Evolutionary conservation across 805 yeast species (phyloP).

Genomic region (Blastobotrys muscicola): DNA sequence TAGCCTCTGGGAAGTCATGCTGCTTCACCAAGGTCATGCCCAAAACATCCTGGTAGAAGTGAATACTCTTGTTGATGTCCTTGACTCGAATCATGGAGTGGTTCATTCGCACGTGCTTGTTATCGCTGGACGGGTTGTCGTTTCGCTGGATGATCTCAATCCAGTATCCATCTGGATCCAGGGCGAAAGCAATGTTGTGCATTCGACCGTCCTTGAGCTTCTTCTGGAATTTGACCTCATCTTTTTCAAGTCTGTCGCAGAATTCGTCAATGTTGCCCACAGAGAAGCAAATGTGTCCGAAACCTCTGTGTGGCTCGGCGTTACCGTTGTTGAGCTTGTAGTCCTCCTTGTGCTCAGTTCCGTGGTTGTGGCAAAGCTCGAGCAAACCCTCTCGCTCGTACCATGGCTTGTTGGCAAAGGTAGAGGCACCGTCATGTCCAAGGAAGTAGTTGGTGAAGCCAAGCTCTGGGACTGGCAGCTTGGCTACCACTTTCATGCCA

Average conservation of each 20-base stretch:
- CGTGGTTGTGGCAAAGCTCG: slow-evolving; percentile 77
- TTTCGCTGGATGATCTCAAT: slow-evolving; percentile 66
- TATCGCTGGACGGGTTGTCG: slow-evolving; percentile 27
- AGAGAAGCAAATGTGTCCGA: slow-evolving; percentile 87
- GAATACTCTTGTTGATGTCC: slow-evolving; percentile 67
- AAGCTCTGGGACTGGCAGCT: slow-evolving; percentile 42
- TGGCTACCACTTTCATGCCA: slow-evolving; percentile 55
- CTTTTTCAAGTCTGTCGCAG: slow-evolving; percentile 47
- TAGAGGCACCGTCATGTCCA: slow-evolving; percentile 41
- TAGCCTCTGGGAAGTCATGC: slow-evolving; percentile 51
- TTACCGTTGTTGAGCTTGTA: slow-evolving; percentile 73
- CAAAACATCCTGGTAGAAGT: slow-evolving; percentile 66
- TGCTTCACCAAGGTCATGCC: slow-evolving; percentile 70
- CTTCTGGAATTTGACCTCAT: slow-evolving; percentile 72
- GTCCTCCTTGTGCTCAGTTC: slow-evolving; percentile 48
- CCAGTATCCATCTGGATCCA: slow-evolving; percentile 98
- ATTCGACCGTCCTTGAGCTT: slow-evolving; percentile 84
- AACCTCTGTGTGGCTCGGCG: slow-evolving; percentile 75
- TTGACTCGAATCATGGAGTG: slow-evolving; percentile 91
- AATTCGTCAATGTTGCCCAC: slow-evolving; percentile 66
- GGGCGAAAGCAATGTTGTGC: slow-evolving; percentile 83
- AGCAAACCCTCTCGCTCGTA: slow-evolving; percentile 52
- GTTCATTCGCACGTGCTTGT: slow-evolving; percentile 42
- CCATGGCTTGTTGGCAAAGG: slow-evolving; percentile 32
- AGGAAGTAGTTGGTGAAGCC: slow-evolving; percentile 63